Base-by-base conservation (phyloP, 306 rosid genomes). In the Cucumis cinereus region DNA sequence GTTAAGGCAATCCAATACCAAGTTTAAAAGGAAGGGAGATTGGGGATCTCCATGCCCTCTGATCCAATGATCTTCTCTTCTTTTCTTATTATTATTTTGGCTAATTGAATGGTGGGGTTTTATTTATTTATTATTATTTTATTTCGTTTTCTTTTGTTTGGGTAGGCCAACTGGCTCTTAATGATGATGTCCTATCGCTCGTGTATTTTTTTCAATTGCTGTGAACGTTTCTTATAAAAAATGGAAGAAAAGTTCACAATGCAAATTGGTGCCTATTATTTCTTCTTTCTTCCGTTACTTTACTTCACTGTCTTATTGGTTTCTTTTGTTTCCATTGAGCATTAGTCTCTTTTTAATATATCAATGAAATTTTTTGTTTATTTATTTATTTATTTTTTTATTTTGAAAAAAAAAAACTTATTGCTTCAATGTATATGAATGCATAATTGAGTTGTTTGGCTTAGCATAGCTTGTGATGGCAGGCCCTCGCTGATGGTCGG, bases 401-500 rank as follows among this genome's bases (percentile, higher is more conserved):
- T 45, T 45, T 7, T 45, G 0, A 45, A 10, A 5, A 11, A 43
- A 2, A 43, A 47, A 4, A 49, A 61, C n/a, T 7, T 7, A 14
- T 7, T 64, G 68, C 68, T 30, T 28, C 11, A 11, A 19, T 67
- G 6, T 67, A 20, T 67, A 41, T 41, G 26, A 66, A 67, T 64
- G 49, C 26, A 9, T n/a, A 49, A 36, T 64, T 19, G 71, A 67
- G 35, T 67, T 67, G n/a, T 68, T 68, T 68, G 74, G 14, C 58
- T 70, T 24, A 70, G 75, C 75, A 45, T 47, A 47, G 41, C 40
- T 52, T 77, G 33, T 76, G 77, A 52, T 76, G 80, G 82, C 79
- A 94, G 98, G 95, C 93, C 28, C 81, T 84, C 60, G 92, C 91
- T 63, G 89, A 73, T 75, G 80, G 79, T 56, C 72, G 23, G 71